Base-by-base conservation (phyloP, 2,329 filamentous ascomycete genomes). In the Ophidiomyces ophidiicola region DNA sequence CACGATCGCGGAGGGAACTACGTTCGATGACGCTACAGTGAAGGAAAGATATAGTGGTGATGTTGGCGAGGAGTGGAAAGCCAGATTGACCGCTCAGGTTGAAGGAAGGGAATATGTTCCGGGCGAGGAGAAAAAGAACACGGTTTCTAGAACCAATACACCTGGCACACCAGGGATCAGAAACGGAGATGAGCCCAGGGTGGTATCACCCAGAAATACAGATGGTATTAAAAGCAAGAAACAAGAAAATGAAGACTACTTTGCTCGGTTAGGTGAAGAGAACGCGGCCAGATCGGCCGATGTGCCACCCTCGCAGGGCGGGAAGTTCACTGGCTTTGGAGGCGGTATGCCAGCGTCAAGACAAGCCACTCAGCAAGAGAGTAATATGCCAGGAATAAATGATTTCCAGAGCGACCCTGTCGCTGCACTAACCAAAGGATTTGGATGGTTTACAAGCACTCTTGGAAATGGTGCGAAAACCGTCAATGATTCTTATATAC, bases 21-120 rank as follows among this genome's bases (percentile, higher is more conserved):
- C 72, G 34, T 93, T 88, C 71, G 86, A 93, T 50, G 82, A 86
- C 50, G 83, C 81, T 10, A 90, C 84, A 5, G 92, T 94, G 48
- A 80, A 84, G 44, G 86, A 94, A 60, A 70, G 88, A 41, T 96
- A 96, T 58, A 80, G 86, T 45, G 82, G 83, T 40, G 84, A 90
- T 48, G 82, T 81, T 0, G 88, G 87, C 40, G 88, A 94, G 61
- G 88, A 94, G 65, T 96, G 81, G 77, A 94, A 94, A 62, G 87
- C 94, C 59, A 73, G 86, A 45, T 62, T 96, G 48, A 78, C 77
- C 23, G 83, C 82, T 52, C 88, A 90, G 66, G 83, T 92, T 5
- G 90, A 96, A 60, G 83, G 82, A 8, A 72, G 72, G 43, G 84
- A 93, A 50, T 96, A 92, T 56, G 82, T 90, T 2, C 80, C 80